phyloP scores from a whole-genome alignment of 148 eudicot genomes.

The Salicornia ramosissima region DNA sequence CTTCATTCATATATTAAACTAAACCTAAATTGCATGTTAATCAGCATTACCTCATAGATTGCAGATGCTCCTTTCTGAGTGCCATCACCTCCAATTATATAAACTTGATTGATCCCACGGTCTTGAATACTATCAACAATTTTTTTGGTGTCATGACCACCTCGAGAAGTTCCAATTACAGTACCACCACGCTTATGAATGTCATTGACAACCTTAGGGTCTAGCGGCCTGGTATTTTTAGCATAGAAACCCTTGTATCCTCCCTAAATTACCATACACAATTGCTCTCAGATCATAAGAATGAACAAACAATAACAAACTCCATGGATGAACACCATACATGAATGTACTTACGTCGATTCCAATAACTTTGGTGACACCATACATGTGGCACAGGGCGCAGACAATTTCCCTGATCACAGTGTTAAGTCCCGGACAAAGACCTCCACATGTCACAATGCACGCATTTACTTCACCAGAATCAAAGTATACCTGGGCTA shows the following conservation, averaged over 20 bases:
- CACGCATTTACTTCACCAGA: slow-evolving; percentile 49
- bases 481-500: slow-evolving; percentile 42
- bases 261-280: no score
- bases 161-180: slow-evolving; percentile 85
- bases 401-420: slow-evolving; percentile 50
- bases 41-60: slow-evolving; percentile 46
- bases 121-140: slow-evolving; percentile 92
- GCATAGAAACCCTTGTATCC: slow-evolving; percentile 90
- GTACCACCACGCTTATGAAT: slow-evolving; percentile 97
- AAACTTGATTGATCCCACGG: slow-evolving; percentile 82
- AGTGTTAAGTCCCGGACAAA: slow-evolving; percentile 53
- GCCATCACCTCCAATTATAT: slow-evolving; percentile 59
- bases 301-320: no score
- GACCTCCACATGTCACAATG: slow-evolving; percentile 56
- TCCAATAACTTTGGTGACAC: slow-evolving; percentile 41
- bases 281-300: no score
- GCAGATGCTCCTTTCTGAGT: slow-evolving; percentile 52
- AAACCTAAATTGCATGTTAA: background rate
- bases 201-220: slow-evolving; percentile 76
- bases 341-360: slow-evolving; percentile 46
- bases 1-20: no score
- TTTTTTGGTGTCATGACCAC: slow-evolving; percentile 78
- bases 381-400: slow-evolving; percentile 47
- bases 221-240: slow-evolving; percentile 60
- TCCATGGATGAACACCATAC: no score